Evolutionary conservation across 2,329 filamentous ascomycete species (phyloP), one percentile per base, ranked within the genome.

Genomic region (Fusarium domesticum): DNA sequence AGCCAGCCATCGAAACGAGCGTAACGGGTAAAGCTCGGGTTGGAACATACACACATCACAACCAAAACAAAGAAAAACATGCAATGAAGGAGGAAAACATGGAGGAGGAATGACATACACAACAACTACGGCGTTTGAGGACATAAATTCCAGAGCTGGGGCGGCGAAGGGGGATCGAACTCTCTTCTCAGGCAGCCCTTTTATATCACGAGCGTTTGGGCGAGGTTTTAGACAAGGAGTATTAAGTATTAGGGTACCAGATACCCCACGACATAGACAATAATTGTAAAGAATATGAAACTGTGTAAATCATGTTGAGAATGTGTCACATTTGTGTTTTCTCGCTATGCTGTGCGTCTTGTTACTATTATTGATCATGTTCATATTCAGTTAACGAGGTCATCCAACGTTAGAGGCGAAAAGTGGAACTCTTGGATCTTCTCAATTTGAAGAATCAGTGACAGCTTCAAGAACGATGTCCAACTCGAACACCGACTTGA

Each of bases 381-480:
- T 39, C 18, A 42, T 51, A 64, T 64, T 64, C 50, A 62, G 42
- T 62, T 63, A 63, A 53, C 59, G 60, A 62, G 61, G 60, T 37
- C 14, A 8, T 11, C 23, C 23, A 28, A 28, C 23, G 4, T 28
- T 28, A 8, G 14, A 28, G 23, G 23, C 23, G 7, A 28, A 28
- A 28, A 28, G 23, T 28, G 23, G 23, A 28, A 28, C 32, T 47
- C 35, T 41, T 47, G 37, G 43, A 35, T 28, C 28, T 28, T 25
- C 37, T 30, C 41, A 37, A 30, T 38, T 41, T 41, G 23, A 14
- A 37, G 28, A 14, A n/a, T n/a, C n/a, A n/a, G n/a, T n/a, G n/a
- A n/a, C n/a, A n/a, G n/a, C n/a, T n/a, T n/a, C n/a, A n/a, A n/a
- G n/a, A n/a, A n/a, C n/a, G n/a, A n/a, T n/a, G n/a, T n/a, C n/a